Evolutionary conservation across 306 rosid species (phyloP).

Genomic region (Hippophae tibetana): DNA sequence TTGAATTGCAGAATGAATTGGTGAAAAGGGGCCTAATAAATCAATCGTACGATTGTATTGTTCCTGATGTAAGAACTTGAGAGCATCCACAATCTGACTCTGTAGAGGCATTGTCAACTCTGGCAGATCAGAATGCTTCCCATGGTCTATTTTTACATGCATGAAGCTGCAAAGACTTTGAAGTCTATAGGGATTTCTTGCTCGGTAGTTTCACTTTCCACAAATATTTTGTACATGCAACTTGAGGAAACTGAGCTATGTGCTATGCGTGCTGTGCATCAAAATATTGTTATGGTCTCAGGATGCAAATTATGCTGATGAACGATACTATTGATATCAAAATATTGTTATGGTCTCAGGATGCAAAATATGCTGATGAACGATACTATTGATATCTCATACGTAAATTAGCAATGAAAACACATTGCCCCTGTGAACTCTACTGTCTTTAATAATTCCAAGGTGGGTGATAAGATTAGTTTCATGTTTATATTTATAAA

Average conservation of each 20-base stretch:
- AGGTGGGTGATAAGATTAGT: constrained; percentile 19
- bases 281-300: constrained; percentile 21
- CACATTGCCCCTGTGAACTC: constrained; percentile 1
- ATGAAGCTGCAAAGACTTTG: constrained; percentile 1
- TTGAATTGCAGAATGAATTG: constrained; percentile 55
- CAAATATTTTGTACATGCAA: constrained; percentile 15
- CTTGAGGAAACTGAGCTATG: constrained; percentile 6
- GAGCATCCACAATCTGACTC: constrained; percentile 9
- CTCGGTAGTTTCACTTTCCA: constrained; percentile 6
- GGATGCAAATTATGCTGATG: constrained; percentile 20
- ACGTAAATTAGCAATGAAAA: constrained; percentile 9
- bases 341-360: constrained; percentile 20
- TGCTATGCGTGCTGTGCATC: constrained; percentile 15
- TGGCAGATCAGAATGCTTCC: background rate
- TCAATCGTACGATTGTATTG: constrained; percentile 14
- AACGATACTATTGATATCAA: constrained; percentile 11
- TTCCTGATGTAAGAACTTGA: constrained; percentile 39
- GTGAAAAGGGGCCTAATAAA: constrained; percentile 45
- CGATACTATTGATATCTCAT: constrained; percentile 9
- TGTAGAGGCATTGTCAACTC: constrained; percentile 8
- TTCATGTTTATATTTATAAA: background rate
- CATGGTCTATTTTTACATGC: constrained; percentile 12
- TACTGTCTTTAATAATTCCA: constrained; percentile 2
- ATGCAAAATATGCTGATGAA: constrained; percentile 21
- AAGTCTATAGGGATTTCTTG: constrained; percentile 14